Evolutionary conservation across 225 moss, liverwort and hornwort species (phyloP).

Genomic region (Rhytidiadelphus loreus): DNA sequence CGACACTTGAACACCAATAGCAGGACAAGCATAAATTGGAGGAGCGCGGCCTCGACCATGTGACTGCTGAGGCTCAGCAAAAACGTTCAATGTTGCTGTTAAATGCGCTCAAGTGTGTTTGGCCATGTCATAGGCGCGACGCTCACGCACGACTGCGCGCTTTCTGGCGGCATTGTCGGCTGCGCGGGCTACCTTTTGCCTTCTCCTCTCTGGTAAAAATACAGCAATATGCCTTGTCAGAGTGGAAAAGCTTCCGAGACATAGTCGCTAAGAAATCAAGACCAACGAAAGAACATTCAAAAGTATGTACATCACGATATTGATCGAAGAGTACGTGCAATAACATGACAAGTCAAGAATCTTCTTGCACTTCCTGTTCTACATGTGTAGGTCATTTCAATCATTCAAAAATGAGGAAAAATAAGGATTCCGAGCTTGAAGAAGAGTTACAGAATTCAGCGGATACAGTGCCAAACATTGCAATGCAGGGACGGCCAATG

Average conservation of each 20-base stretch:
- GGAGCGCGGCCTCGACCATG: background rate
- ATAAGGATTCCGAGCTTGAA: background rate
- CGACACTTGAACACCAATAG: background rate
- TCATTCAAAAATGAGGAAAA: background rate
- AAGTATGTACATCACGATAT: background rate
- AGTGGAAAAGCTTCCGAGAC: background rate
- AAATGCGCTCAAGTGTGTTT: conserved; percentile 1
- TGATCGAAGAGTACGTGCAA: background rate
- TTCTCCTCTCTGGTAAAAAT: conserved; percentile 12
- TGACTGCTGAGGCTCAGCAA: background rate
- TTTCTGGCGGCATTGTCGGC: conserved; percentile 23
- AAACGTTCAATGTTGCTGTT: background rate
- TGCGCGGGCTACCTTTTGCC: conserved; percentile 27
- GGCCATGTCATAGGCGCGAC: conserved; percentile 30
- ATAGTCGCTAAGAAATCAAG: background rate
- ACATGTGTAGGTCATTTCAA: background rate
- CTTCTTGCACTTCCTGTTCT: background rate
- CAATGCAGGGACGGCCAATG: background rate
- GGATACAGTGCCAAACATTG: background rate
- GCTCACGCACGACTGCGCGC: conserved; percentile 18
- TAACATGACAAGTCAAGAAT: background rate
- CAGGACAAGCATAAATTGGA: background rate
- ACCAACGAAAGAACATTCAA: background rate
- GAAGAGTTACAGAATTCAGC: background rate
- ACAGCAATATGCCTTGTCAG: background rate